Evolutionary conservation across 129 eudicot genomes (phyloP), one percentile per base, ranked within the genome.

Genomic region (Rutidosis leptorrhynchoides): DNA sequence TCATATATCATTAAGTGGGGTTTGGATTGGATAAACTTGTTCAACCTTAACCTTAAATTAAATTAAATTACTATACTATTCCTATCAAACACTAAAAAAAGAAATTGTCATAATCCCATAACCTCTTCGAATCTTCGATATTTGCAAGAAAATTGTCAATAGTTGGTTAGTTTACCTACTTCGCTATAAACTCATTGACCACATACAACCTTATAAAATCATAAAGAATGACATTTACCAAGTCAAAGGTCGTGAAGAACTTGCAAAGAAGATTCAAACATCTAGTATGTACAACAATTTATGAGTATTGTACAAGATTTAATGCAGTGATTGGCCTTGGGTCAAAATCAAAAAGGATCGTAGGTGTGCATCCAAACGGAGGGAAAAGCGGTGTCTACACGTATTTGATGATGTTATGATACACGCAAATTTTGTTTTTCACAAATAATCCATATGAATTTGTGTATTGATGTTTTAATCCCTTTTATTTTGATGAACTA

Each of bases 321-420:
- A 55, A 64, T 73, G 66, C n/a, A 42, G 3, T 6, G 51, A 53
- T 33, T 43, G 23, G 65, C 26, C 21, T 26, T 56, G 22, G 26
- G 78, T 73, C 78, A 73, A 73, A 71, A 73, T 73, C 65, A 26
- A 57, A 26, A 11, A 16, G 45, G 45, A 11, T 37, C 45, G 12
- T 37, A 37, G 67, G 75, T 43, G 74, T 58, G 56, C 28, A 43
- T 37, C 35, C 43, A 40, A 33, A 57, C 37, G 69, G 49, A 52
- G 55, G 46, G 37, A 70, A 55, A n/a, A 58, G 52, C 32, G 52
- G 78, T 67, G 68, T 58, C 22, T 21, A 74, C 79, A 74, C 74
- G 79, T 68, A 74, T n/a, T n/a, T n/a, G n/a, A n/a, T n/a, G n/a
- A n/a, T 58, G 74, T 58, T 59, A 58, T 43, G 43, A n/a, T n/a